Evolutionary conservation across 805 yeast species (phyloP).

Genomic region (Sugiyamaella americana): DNA sequence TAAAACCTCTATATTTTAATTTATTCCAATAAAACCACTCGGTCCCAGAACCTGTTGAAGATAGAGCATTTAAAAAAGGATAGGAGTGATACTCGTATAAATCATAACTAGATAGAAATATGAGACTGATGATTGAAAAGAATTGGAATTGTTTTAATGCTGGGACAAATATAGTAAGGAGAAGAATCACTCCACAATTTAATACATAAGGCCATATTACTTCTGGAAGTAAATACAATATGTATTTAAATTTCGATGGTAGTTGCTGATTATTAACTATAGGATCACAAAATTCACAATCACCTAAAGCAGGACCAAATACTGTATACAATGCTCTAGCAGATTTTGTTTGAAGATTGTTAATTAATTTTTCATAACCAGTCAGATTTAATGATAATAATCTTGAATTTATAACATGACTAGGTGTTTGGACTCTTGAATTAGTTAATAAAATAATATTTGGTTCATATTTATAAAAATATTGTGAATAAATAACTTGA

Average conservation of each 20-base stretch:
- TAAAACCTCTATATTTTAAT: slow-evolving; percentile 11
- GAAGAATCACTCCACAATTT: slow-evolving; percentile 13
- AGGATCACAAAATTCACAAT: slow-evolving; percentile 23
- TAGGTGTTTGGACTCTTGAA: slow-evolving; percentile 18
- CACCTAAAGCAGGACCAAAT: slow-evolving; percentile 21
- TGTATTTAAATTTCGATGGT: no score
- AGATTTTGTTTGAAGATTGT: slow-evolving; percentile 10
- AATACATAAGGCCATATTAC: slow-evolving; percentile 16
- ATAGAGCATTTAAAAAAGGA: slow-evolving; percentile 7
- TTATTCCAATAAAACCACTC: slow-evolving; percentile 20
- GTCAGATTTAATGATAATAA: slow-evolving; percentile 2
- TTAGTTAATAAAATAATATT: slow-evolving; percentile 18
- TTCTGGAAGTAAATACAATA: slow-evolving; percentile 18
- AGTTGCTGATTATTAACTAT: slow-evolving; percentile 7
- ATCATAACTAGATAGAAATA: slow-evolving; percentile 7
- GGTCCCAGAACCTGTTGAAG: slow-evolving; percentile 8
- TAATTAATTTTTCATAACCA: slow-evolving; percentile 10
- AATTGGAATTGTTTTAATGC: no score
- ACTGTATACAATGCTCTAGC: slow-evolving; percentile 19
- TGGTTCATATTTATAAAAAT: background rate
- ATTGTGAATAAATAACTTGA: slow-evolving; percentile 4
- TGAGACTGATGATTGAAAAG: slow-evolving; percentile 2
- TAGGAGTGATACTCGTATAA: slow-evolving; percentile 9
- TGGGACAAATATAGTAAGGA: slow-evolving; percentile 14
- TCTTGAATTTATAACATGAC: slow-evolving; percentile 16